A percentile compares a stretch with the other conserved stretches of the same genome.
Conservation (phyloP, 2,329 filamentous ascomycete genomes). For the Ploettnerulaceae sp. region DNA sequence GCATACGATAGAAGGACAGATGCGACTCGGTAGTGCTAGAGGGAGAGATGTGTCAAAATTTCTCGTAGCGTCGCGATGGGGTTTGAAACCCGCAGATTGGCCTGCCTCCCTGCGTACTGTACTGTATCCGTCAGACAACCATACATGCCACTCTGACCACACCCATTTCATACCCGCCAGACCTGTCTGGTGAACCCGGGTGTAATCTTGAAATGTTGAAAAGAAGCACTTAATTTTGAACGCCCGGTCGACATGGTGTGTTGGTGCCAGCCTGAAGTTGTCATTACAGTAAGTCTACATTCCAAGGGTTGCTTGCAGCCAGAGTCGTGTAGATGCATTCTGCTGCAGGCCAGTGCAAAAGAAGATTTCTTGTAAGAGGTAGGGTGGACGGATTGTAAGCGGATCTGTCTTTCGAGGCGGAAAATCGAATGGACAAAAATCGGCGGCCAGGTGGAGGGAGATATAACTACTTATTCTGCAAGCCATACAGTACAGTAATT, state of each 20-base stretch:
- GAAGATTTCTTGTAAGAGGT: background rate
- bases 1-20: background rate
- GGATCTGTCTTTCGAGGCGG: too few species aligned
- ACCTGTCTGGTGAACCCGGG: constrained; percentile 8
- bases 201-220: constrained; percentile 15
- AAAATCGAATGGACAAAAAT: too few species aligned
- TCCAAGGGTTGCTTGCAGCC: constrained; percentile 4
- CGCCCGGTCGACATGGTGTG: constrained; percentile 1
- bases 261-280: background rate
- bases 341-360: background rate
- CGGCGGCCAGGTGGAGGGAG: too few species aligned
- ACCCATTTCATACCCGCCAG: constrained; percentile 1
- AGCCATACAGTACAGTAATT: too few species aligned
- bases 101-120: too few species aligned
- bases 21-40: background rate
- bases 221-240: constrained; percentile 5
- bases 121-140: too few species aligned
- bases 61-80: constrained; percentile 5
- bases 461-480: too few species aligned
- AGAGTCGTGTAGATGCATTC: background rate
- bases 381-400: too few species aligned
- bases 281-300: background rate
- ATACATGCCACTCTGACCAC: too few species aligned
- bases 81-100: constrained; percentile 6
- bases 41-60: background rate